phyloP scores from a whole-genome alignment of 148 eudicot genomes.

The Simmondsia chinensis region DNA sequence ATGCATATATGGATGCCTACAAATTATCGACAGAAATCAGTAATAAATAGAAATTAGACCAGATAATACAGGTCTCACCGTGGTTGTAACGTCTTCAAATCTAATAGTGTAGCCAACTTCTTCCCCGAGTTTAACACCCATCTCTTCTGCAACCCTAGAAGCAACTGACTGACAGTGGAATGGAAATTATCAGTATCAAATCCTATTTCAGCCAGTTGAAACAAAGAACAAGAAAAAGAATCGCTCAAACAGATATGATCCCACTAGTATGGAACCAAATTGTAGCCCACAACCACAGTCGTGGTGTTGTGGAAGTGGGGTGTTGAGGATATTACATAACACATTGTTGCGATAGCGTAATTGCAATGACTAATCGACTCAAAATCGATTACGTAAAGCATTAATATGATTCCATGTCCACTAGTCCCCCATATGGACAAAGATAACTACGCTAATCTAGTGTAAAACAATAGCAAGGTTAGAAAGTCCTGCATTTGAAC shows the following conservation, averaged over 20 bases:
- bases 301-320: no score
- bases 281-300: not conserved
- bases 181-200: not conserved
- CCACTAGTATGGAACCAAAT: not conserved
- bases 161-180: slow-evolving; percentile 75
- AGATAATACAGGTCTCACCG: slow-evolving; percentile 31
- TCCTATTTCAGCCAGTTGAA: no score
- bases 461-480: no score
- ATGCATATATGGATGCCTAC: not conserved
- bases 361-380: no score
- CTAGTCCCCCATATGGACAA: no score
- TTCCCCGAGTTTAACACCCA: slow-evolving; percentile 94
- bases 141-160: slow-evolving; percentile 92
- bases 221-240: not conserved
- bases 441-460: no score
- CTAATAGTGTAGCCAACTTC: slow-evolving; percentile 98
- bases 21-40: not conserved
- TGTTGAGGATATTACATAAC: no score
- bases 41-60: not conserved
- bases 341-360: no score
- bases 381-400: no score
- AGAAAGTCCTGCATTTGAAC: no score
- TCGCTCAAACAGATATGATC: not conserved
- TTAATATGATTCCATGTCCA: no score
- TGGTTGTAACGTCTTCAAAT: slow-evolving; percentile 78